Evolutionary conservation across 2,329 filamentous ascomycete species (phyloP).

Genomic region (Curvularia lunata): DNA sequence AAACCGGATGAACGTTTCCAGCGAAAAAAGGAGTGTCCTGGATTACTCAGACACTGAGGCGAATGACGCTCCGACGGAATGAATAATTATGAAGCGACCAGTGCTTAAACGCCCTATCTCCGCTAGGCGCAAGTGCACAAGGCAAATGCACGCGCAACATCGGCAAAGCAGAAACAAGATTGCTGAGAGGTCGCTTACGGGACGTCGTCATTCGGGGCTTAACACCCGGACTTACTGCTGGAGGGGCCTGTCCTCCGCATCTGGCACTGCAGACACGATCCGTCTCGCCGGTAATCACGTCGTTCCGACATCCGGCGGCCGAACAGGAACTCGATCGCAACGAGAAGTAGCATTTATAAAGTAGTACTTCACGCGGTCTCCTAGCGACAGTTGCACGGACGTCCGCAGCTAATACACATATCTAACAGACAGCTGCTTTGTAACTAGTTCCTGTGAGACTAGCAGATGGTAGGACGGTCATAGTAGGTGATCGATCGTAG

Average conservation of each 20-base stretch:
- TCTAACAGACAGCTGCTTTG: constrained; percentile 19
- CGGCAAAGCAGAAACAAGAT: constrained; percentile 2
- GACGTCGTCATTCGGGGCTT: constrained; percentile 11
- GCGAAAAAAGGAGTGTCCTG: neutral
- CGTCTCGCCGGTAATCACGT: constrained; percentile 23
- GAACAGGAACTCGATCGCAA: constrained; percentile 10
- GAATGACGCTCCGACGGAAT: constrained; percentile 10
- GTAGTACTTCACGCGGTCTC: constrained; percentile 23
- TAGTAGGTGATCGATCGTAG: constrained; percentile 20
- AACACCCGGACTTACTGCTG: constrained; percentile 23
- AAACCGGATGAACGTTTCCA: neutral
- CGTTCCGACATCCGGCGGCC: constrained; percentile 23
- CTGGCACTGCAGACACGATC: constrained; percentile 16
- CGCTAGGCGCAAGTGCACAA: constrained; percentile 22
- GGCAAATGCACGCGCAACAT: constrained; percentile 11
- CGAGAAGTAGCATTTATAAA: constrained; percentile 24
- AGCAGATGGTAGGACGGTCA: constrained; percentile 28
- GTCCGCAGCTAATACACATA: constrained; percentile 19
- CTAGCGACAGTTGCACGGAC: too few species aligned
- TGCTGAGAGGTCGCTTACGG: neutral
- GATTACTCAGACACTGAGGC: constrained; percentile 7
- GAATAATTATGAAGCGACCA: constrained; percentile 11
- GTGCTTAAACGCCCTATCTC: constrained; percentile 27
- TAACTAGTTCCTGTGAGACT: constrained; percentile 7
- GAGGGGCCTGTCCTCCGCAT: constrained; percentile 20